phyloP scores from a whole-genome alignment of 768 basidiomycete species.

The Steccherinum ochraceum region DNA sequence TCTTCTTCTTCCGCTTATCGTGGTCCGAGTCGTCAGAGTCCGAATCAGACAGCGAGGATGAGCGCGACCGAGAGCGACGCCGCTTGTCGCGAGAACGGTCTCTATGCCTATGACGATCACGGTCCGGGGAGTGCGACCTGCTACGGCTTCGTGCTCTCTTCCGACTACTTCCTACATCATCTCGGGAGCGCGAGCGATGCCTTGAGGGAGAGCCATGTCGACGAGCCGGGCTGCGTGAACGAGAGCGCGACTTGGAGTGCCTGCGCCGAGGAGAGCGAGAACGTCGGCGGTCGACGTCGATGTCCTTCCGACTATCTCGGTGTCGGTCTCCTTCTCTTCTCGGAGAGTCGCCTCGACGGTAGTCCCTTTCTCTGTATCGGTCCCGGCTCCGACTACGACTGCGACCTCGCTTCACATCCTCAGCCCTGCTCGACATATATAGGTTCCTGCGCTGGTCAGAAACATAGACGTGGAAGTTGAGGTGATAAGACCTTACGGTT shows the following conservation, averaged over 20 bases:
- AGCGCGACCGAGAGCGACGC: constrained; percentile 30
- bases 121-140: constrained; percentile 2
- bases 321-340: constrained; percentile 4
- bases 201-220: constrained; percentile 16
- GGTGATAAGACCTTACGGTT: no score
- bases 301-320: background rate
- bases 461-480: no score
- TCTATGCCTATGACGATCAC: constrained; percentile 5
- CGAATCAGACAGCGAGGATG: constrained; percentile 30
- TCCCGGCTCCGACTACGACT: constrained; percentile 7
- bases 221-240: constrained; percentile 32
- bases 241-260: constrained; percentile 25
- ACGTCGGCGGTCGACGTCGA: background rate
- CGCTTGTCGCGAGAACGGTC: constrained; percentile 12
- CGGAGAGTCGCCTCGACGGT: constrained; percentile 1
- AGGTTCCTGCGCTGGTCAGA: no score
- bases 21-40: constrained; percentile 18
- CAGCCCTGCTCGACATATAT: constrained; percentile 1
- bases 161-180: background rate
- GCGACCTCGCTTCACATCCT: constrained; percentile 1
- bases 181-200: background rate
- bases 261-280: no score
- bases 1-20: constrained; percentile 37
- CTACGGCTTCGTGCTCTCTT: constrained; percentile 4
- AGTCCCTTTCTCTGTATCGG: constrained; percentile 1